A percentile compares a stretch with the other conserved stretches of the same genome.
phyloP scores from a whole-genome alignment of 139 green algal genomes.

The Pycnococcus provasolii region DNA sequence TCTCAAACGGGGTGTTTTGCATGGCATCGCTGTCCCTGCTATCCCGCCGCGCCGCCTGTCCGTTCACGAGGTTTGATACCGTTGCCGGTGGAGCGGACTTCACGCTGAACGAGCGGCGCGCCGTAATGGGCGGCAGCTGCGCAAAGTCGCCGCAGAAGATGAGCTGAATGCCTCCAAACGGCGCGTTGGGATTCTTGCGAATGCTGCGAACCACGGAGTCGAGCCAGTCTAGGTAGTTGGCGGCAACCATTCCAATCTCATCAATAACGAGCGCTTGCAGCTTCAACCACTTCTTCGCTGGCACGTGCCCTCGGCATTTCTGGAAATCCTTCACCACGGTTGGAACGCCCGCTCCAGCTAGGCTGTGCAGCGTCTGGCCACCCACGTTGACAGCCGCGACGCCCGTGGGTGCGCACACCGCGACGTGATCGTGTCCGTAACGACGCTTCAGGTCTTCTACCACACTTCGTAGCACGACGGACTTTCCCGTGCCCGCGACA shows the following conservation, averaged over 20 bases:
- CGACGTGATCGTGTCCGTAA: conserved; percentile 1
- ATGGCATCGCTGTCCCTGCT: too few relatives aligned
- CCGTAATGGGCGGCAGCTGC: conserved; percentile 51
- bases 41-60: too few relatives aligned
- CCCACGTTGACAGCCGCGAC: conserved; percentile 29
- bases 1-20: background rate
- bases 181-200: conserved; percentile 20
- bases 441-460: conserved; percentile 28
- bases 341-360: conserved; percentile 39
- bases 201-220: conserved; percentile 15
- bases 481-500: conserved; percentile 54
- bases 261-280: conserved; percentile 16
- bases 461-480: conserved; percentile 44
- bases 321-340: background rate
- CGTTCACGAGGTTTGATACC: too few relatives aligned
- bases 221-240: conserved; percentile 4
- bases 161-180: conserved; percentile 61
- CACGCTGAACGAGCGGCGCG: too few relatives aligned
- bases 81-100: too few relatives aligned
- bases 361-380: conserved; percentile 47
- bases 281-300: background rate
- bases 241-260: conserved; percentile 29
- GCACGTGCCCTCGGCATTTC: background rate
- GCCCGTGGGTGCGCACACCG: conserved; percentile 36
- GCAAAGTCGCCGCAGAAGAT: conserved; percentile 60